Conservation (phyloP, 257 asterid species). For the Ophiorrhiza pumila region DNA sequence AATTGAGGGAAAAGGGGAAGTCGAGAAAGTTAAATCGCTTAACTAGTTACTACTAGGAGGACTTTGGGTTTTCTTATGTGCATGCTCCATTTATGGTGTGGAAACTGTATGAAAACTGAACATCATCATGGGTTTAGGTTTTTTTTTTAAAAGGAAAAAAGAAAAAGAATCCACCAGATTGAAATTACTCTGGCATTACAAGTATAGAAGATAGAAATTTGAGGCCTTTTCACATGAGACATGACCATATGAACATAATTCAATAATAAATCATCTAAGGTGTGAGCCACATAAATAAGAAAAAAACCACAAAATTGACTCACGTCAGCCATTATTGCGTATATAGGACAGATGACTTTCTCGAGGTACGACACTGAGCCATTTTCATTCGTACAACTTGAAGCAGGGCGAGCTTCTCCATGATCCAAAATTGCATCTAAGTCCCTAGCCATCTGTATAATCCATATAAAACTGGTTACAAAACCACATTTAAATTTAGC, state of each 20-base stretch:
- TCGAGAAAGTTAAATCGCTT: too few species aligned
- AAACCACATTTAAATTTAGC: not conserved
- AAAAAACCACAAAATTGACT: conserved; percentile 26
- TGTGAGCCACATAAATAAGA: not conserved
- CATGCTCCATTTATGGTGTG: too few species aligned
- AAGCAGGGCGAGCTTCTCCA: conserved; percentile 66
- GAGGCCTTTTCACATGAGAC: not conserved
- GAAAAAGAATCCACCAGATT: too few species aligned
- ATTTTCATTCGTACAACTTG: conserved; percentile 48
- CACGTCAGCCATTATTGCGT: conserved; percentile 46
- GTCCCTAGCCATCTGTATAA: conserved; percentile 88
- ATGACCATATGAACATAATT: not conserved
- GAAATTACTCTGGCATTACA: too few species aligned
- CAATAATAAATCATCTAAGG: not conserved
- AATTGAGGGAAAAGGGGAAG: too few species aligned
- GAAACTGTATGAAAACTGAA: too few species aligned
- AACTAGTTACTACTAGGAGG: too few species aligned
- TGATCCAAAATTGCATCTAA: conserved; percentile 80
- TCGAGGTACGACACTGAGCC: conserved; percentile 72
- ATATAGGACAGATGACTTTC: conserved; percentile 68
- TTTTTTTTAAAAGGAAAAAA: too few species aligned
- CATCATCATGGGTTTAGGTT: too few species aligned
- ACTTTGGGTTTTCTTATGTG: too few species aligned
- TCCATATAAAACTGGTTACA: not conserved
- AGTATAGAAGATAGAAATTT: too few species aligned